phyloP scores from a whole-genome alignment of 805 yeast genomes.

The Ogataea neopini region DNA sequence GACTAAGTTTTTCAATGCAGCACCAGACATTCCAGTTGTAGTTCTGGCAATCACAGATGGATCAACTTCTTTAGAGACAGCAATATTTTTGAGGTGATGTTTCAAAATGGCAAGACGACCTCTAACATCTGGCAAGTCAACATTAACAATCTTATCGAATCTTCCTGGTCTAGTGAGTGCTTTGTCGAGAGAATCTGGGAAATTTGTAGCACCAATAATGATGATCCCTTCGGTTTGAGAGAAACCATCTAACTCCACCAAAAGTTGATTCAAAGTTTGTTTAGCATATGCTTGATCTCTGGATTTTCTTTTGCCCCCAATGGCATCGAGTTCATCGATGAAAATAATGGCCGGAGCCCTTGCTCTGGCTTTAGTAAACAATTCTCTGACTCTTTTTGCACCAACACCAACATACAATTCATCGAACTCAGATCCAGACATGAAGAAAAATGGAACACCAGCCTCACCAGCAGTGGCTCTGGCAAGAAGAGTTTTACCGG shows the following conservation, averaged over 20 bases:
- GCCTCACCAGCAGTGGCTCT: slow-evolving; percentile 99
- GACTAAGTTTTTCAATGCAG: slow-evolving; percentile 91
- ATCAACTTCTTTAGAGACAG: slow-evolving; percentile 81
- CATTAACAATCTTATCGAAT: slow-evolving; percentile 93
- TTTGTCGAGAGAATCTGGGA: slow-evolving; percentile 94
- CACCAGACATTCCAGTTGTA: slow-evolving; percentile 98
- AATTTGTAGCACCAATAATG: slow-evolving; percentile 97
- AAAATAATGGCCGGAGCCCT: slow-evolving; percentile 96
- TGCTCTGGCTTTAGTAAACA: slow-evolving; percentile 89
- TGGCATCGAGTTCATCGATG: slow-evolving; percentile 97
- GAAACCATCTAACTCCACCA: slow-evolving; percentile 95
- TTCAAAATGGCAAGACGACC: slow-evolving; percentile 92
- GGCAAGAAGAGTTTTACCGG: slow-evolving; percentile 95
- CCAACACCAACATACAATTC: slow-evolving; percentile 99
- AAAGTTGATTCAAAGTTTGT: slow-evolving; percentile 92
- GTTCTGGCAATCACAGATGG: slow-evolving; percentile 92
- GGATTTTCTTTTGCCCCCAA: slow-evolving; percentile 97
- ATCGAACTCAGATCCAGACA: slow-evolving; percentile 98
- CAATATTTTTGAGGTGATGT: slow-evolving; percentile 91
- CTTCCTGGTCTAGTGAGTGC: slow-evolving; percentile 98
- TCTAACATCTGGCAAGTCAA: slow-evolving; percentile 95
- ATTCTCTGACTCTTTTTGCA: slow-evolving; percentile 94
- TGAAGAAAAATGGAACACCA: slow-evolving; percentile 96
- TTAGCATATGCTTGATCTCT: slow-evolving; percentile 98
- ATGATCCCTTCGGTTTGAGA: slow-evolving; percentile 91